Percentiles rank a stretch among this genome's conserved stretches.
Evolutionary conservation across 306 rosid genomes (phyloP).

Genomic region (Rosa persica): DNA sequence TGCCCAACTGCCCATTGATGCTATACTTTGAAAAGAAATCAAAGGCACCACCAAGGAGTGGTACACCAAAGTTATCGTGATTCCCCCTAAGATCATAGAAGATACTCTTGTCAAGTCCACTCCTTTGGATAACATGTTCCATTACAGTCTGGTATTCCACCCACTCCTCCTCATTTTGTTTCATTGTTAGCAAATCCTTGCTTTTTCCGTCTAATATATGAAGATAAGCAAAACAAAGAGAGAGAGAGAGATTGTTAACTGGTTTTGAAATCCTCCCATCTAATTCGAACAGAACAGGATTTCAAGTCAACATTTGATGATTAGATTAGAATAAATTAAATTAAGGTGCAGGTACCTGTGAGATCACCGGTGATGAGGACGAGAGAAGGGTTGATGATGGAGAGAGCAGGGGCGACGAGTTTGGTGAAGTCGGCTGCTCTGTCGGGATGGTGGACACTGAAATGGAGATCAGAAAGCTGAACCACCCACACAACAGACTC

Average conservation of each 20-base stretch:
- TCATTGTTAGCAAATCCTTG: slow-evolving; percentile 83
- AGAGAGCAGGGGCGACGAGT: slow-evolving; percentile 67
- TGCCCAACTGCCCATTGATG: slow-evolving; percentile 71
- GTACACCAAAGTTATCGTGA: slow-evolving; percentile 91
- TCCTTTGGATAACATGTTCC: slow-evolving; percentile 64
- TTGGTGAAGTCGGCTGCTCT: slow-evolving; percentile 63
- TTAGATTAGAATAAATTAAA: too few relatives aligned
- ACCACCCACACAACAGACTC: slow-evolving; percentile 81
- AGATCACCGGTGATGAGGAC: slow-evolving; percentile 95
- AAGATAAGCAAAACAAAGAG: not conserved
- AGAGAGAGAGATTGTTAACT: too few relatives aligned
- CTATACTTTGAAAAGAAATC: slow-evolving; percentile 88
- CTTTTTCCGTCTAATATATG: slow-evolving; percentile 87
- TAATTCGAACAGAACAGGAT: too few relatives aligned
- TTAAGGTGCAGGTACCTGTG: slow-evolving; percentile 54
- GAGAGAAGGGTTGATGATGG: slow-evolving; percentile 87
- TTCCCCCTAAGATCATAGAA: slow-evolving; percentile 88
- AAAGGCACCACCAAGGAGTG: slow-evolving; percentile 57
- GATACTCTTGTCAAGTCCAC: slow-evolving; percentile 59
- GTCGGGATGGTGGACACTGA: slow-evolving; percentile 85
- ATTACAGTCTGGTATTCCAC: slow-evolving; percentile 58
- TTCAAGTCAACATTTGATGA: too few relatives aligned
- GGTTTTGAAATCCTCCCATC: too few relatives aligned
- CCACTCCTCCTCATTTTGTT: slow-evolving; percentile 91
- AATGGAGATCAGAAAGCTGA: slow-evolving; percentile 97